These are phyloP conservation scores for Emericellopsis atlantica DNA, from an alignment of 2,329 filamentous ascomycete species.

Conservation along the genomic window DNA sequence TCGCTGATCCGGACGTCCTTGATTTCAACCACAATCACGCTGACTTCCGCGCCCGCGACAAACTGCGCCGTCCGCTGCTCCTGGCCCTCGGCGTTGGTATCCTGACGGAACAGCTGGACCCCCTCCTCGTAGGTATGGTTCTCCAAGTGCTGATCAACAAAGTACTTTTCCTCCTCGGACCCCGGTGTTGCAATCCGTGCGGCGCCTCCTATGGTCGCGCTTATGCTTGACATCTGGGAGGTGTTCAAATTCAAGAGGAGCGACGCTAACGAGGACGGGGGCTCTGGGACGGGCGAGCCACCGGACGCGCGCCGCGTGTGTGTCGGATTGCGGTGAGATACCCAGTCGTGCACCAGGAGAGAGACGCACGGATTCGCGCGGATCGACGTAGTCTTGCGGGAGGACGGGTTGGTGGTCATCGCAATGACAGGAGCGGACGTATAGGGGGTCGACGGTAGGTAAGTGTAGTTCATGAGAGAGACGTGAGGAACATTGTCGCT, in stretches of 20 bases:
- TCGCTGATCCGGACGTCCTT: conserved; percentile 80
- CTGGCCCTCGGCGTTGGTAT: conserved; percentile 2
- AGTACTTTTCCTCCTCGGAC: conserved; percentile 75
- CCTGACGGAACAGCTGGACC: conserved; percentile 16
- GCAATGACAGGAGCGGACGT: conserved; percentile 70
- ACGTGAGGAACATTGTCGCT: conserved; percentile 76
- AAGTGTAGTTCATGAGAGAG: conserved; percentile 98
- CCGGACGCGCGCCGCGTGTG: conserved; percentile 44
- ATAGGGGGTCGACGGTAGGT: conserved; percentile 68
- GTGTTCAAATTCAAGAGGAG: conserved; percentile 87
- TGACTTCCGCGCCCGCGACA: conserved; percentile 62
- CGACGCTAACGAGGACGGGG: conserved; percentile 63
- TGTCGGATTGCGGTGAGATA: conserved; percentile 80
- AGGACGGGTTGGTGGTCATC: conserved; percentile 78
- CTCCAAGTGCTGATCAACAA: conserved; percentile 69
- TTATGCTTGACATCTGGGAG: conserved; percentile 75
- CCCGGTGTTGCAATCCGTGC: conserved; percentile 62
- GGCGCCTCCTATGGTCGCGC: conserved; percentile 83
- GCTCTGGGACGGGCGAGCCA: conserved; percentile 51
- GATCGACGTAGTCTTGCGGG: conserved; percentile 73
- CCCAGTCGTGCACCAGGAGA: conserved; percentile 94
- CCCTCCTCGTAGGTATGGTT: conserved; percentile 73
- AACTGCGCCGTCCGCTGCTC: background rate
- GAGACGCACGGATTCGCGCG: conserved; percentile 77
- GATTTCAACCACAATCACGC: conserved; percentile 78